These are phyloP conservation scores for Ogataea neopini DNA, from an alignment of 805 yeast genomes.

Conservation along the genomic window DNA sequence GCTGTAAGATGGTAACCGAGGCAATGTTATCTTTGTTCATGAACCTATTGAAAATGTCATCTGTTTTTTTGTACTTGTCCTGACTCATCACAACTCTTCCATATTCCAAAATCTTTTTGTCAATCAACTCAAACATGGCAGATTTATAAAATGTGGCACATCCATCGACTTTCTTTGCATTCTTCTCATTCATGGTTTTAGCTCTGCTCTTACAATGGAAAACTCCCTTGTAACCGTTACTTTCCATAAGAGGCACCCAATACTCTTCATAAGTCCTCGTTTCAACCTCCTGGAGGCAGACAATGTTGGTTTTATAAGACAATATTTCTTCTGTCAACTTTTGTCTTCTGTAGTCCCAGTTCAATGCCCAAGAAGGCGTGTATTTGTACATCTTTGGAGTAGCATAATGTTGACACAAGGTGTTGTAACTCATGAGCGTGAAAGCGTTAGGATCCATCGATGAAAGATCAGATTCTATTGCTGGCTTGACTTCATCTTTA, in stretches of 20 bases:
- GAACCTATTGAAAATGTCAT: constrained; percentile 92
- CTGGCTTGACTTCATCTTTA: constrained; percentile 24
- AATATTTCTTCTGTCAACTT: constrained; percentile 72
- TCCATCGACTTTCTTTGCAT: constrained; percentile 92
- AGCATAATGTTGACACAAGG: constrained; percentile 94
- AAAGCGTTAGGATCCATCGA: constrained; percentile 47
- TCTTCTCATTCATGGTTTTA: constrained; percentile 79
- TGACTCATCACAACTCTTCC: constrained; percentile 77
- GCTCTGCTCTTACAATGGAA: constrained; percentile 91
- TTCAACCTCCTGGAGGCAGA: constrained; percentile 96
- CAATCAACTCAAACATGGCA: constrained; percentile 66
- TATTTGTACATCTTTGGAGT: constrained; percentile 88
- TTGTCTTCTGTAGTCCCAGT: constrained; percentile 88
- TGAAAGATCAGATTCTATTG: constrained; percentile 28
- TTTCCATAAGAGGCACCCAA: constrained; percentile 75
- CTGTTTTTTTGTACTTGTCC: constrained; percentile 87
- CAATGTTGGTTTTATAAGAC: constrained; percentile 65
- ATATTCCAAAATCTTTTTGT: constrained; percentile 77
- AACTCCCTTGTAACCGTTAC: constrained; percentile 75
- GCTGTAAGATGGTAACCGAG: constrained; percentile 71
- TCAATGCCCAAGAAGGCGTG: constrained; percentile 96
- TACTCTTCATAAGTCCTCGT: constrained; percentile 80
- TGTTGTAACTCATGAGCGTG: constrained; percentile 84
- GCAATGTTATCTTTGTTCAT: constrained; percentile 96
- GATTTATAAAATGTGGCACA: constrained; percentile 91